Base-by-base conservation (phyloP, 2,329 filamentous ascomycete genomes). In the Aspergillus terreus region DNA sequence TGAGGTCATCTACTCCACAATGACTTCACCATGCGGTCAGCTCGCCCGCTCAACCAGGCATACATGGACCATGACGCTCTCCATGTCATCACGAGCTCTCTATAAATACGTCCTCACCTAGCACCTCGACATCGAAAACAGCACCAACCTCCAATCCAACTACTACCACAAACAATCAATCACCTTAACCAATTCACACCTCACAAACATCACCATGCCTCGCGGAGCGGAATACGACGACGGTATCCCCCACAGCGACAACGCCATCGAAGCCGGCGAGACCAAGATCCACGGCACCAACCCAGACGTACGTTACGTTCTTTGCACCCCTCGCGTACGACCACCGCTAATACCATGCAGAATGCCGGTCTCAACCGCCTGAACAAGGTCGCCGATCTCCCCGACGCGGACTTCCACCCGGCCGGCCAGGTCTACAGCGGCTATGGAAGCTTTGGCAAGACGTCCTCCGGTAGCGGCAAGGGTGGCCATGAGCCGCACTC, bases 171-270 rank as follows among this genome's bases (percentile, higher is more conserved):
- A 5, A 41, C 4, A 45, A 10, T 21, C 25, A 23, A 41, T 15
- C 35, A 38, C 14, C 23, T 23, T 6, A 23, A 23, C 23, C 23
- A 23, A 23, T 23, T 23, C 23, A 23, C 23, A 5, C 6, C 23
- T 23, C 23, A 23, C 23, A 23, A 23, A 23, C 23, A 23, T 23
- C 30, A 53, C 15, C 30, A 73, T 74, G 71, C 64, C 67, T 61
- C 71, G 71, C 61, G 70, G 71, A 58, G 68, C 69, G 44, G 65
- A 72, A 21, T 73, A 62, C 62, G 69, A 70, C 57, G 62, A 72
- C 58, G 64, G 62, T 46, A n/a, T 68, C 47, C 63, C 63, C 47
- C 70, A 71, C 49, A 66, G 64, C 58, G 69, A 74, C 59, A 74
- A 73, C 62, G 52, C 71, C 43, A 66, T 74, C 35, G 66, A 69